Evolutionary conservation across 2,329 filamentous ascomycete species (phyloP).

Genomic region (Alternaria sp.): DNA sequence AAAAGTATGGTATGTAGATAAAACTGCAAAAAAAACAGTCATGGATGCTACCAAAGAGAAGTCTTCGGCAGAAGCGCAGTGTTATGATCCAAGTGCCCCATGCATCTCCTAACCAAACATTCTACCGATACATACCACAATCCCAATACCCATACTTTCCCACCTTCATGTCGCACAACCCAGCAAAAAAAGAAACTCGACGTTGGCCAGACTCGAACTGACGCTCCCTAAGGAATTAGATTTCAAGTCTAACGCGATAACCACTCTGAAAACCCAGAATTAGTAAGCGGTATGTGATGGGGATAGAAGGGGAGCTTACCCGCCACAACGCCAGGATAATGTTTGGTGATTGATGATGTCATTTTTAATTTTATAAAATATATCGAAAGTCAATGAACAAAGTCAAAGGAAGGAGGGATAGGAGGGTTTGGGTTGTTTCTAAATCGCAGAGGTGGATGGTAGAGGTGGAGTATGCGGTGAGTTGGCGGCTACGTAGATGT

Average conservation of each 20-base stretch:
- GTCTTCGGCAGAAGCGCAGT: background rate
- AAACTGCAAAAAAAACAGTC: background rate
- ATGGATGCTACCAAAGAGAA: background rate
- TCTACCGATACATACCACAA: too few species aligned
- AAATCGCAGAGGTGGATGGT: too few species aligned
- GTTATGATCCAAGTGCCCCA: background rate
- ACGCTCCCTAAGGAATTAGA: slow-evolving; percentile 47
- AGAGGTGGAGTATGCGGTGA: background rate
- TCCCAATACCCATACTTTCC: too few species aligned
- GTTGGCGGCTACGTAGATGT: background rate
- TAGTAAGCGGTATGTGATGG: background rate
- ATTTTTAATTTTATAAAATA: fast-evolving
- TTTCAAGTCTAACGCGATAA: slow-evolving; percentile 50
- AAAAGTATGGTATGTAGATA: background rate
- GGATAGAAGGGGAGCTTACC: background rate
- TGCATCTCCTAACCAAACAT: too few species aligned
- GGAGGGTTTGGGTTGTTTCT: too few species aligned
- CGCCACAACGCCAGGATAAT: slow-evolving; percentile 35
- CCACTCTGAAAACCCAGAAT: slow-evolving; percentile 29
- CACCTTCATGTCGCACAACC: background rate
- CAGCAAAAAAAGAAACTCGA: slow-evolving; percentile 24
- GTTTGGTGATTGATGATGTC: background rate
- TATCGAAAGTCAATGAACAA: too few species aligned
- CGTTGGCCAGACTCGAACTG: slow-evolving; percentile 45
- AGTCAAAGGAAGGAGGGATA: too few species aligned